phyloP scores from a whole-genome alignment of 305 asterid species.

The Fraxinus xanthoxyloides region DNA sequence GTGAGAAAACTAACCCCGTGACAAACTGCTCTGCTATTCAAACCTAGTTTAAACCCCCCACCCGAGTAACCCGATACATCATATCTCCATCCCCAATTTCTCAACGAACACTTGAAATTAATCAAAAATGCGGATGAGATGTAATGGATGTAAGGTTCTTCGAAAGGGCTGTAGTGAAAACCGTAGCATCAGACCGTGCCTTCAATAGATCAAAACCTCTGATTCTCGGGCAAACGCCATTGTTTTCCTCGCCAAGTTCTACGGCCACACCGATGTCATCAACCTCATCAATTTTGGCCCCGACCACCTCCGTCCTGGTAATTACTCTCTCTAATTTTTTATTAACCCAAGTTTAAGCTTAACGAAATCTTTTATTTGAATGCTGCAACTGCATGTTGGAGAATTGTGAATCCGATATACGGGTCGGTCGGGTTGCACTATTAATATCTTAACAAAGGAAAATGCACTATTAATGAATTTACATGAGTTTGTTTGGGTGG shows the following conservation, averaged over 20 bases:
- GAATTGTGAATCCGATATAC: constrained; percentile 53
- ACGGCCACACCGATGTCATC: constrained; percentile 53
- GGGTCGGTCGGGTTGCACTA: constrained; percentile 62
- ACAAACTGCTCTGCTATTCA: background rate
- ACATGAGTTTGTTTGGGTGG: too few relatives aligned
- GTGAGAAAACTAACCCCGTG: too few relatives aligned
- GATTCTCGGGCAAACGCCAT: constrained; percentile 53
- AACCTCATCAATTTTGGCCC: constrained; percentile 43
- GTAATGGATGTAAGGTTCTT: constrained; percentile 58
- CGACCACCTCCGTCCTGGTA: constrained; percentile 31
- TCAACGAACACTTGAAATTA: background rate
- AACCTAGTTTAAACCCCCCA: background rate
- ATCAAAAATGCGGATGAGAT: constrained; percentile 30
- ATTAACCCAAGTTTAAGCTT: background rate
- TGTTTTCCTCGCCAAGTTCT: background rate
- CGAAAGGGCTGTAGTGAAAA: constrained; percentile 51
- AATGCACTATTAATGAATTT: too few relatives aligned
- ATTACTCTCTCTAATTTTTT: background rate
- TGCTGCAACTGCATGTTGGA: constrained; percentile 57
- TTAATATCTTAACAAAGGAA: too few relatives aligned
- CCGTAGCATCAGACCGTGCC: constrained; percentile 39
- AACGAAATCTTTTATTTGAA: background rate
- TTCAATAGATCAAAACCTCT: constrained; percentile 46
- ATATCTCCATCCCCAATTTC: background rate
- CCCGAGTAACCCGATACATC: too few relatives aligned